Conservation (phyloP, 148 eudicot species). For the Spergularia bocconei region DNA sequence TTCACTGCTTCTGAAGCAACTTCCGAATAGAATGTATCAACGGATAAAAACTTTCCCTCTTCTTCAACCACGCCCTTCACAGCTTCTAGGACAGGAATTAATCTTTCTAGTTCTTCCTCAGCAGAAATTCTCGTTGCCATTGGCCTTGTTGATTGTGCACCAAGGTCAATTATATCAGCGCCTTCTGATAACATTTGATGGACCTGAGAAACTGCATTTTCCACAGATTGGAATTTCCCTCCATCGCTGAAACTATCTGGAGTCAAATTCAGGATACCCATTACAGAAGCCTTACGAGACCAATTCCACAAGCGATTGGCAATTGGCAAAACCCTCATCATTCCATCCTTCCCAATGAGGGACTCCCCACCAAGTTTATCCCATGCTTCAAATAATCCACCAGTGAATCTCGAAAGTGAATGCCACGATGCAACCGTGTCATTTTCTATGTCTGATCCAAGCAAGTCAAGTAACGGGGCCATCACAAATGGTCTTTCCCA, state of each 20-base stretch:
- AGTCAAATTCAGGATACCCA: conserved; percentile 88
- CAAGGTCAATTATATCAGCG: conserved; percentile 85
- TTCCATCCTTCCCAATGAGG: conserved; percentile 72
- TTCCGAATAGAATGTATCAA: conserved; percentile 75
- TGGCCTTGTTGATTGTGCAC: conserved; percentile 95
- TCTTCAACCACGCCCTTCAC: conserved; percentile 54
- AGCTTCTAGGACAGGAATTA: conserved; percentile 76
- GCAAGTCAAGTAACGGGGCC: conserved; percentile 77
- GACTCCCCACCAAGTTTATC: conserved; percentile 85
- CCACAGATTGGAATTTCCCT: conserved; percentile 55
- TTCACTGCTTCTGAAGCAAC: conserved; percentile 82
- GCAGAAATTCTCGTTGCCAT: conserved; percentile 65
- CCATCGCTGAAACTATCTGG: conserved; percentile 99
- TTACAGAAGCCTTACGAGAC: conserved; percentile 65
- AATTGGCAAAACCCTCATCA: conserved; percentile 79
- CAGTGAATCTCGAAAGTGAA: conserved; percentile 45
- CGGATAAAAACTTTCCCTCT: conserved; percentile 66
- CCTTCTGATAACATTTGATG: conserved; percentile 66
- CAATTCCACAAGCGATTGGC: conserved; percentile 69
- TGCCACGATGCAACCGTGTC: conserved; percentile 70
- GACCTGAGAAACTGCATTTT: conserved; percentile 63
- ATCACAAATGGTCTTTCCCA: conserved; percentile 95
- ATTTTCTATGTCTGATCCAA: conserved; percentile 57
- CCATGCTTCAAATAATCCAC: conserved; percentile 82
- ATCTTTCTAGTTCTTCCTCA: conserved; percentile 72